Base-by-base conservation (phyloP, 2,329 filamentous ascomycete genomes). In the Penicillium sumatraense region DNA sequence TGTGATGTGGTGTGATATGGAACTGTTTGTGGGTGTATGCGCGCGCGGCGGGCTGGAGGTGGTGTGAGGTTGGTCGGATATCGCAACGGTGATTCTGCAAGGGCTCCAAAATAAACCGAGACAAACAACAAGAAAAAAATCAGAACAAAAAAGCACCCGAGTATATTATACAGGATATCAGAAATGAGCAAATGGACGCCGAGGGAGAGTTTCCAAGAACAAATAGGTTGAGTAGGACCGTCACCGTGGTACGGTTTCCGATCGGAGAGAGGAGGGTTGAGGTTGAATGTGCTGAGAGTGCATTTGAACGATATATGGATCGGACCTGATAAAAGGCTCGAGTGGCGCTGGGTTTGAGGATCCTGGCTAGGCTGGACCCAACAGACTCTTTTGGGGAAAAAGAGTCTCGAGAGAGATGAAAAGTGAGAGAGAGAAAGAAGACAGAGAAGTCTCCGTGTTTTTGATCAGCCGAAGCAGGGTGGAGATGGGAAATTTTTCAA, bases 101-200 rank as follows among this genome's bases (percentile, higher is more conserved):
- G 42, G 42, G 42, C 27, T 31, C 42, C 42, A 29, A 46, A 46
- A 46, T 46, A 46, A 46, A 46, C 42, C 42, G 42, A 44, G n/a
- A 46, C 24, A 31, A 53, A 57, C 61, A 55, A 60, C 44, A 53
- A 55, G 46, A 29, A 53, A 55, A 50, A 29, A 40, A 54, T 53
- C 49, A 54, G 42, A 47, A 51, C 60, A 60, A 61, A 59, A 61
- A 62, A 64, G 61, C 70, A 67, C 64, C 65, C 69, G 65, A 61
- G 64, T 74, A 73, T 75, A 76, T 76, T 75, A 70, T 77, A 77
- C 74, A 76, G 72, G 73, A 75, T 76, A 76, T 76, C 72, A 67
- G 52, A 58, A 56, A 54, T 69, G 67, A 65, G 58, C 63, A 66
- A 67, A 69, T 65, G 60, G 70, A 73, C 70, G 68, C 70, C 69